Conservation (phyloP, 305 asterid genomes). For the Rubia peregrina region DNA sequence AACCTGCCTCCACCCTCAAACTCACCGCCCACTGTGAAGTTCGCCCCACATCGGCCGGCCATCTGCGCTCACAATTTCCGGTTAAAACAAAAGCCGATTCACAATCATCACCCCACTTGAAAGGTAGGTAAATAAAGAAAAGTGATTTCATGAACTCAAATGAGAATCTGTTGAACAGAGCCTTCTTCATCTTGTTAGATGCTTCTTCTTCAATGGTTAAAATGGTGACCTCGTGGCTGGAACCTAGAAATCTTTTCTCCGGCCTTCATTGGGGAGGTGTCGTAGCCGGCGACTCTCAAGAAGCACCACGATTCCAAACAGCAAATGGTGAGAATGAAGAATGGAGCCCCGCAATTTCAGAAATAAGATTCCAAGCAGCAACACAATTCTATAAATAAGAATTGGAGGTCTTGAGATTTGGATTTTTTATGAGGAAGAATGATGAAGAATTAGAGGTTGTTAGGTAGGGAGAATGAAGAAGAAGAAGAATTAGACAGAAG, state of each 20-base stretch:
- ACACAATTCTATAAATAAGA: no score
- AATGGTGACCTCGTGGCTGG: slow-evolving; percentile 69
- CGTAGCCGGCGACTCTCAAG: neutral
- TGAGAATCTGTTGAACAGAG: slow-evolving; percentile 88
- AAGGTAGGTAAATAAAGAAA: neutral
- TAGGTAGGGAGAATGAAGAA: no score
- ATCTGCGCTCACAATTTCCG: slow-evolving; percentile 78
- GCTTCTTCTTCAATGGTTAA: slow-evolving; percentile 76
- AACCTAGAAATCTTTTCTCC: slow-evolving; percentile 67
- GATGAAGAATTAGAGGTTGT: no score
- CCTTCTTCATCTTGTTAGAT: slow-evolving; percentile 97
- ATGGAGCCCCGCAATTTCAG: neutral
- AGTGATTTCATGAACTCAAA: slow-evolving; percentile 28
- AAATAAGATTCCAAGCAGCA: no score
- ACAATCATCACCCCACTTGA: neutral
- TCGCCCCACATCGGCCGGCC: slow-evolving; percentile 94
- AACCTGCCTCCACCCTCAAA: no score
- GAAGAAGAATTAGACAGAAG: no score
- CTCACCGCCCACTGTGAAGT: no score
- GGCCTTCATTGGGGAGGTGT: slow-evolving; percentile 42
- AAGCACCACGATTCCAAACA: no score
- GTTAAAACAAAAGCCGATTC: slow-evolving; percentile 17
- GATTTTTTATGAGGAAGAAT: no score
- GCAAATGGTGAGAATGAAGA: neutral
- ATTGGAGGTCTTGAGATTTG: no score